A percentile compares a stretch with the other conserved stretches of the same genome.
Conservation (phyloP, 371 early-diverging fungal genomes). For the Mucor mucedo region DNA sequence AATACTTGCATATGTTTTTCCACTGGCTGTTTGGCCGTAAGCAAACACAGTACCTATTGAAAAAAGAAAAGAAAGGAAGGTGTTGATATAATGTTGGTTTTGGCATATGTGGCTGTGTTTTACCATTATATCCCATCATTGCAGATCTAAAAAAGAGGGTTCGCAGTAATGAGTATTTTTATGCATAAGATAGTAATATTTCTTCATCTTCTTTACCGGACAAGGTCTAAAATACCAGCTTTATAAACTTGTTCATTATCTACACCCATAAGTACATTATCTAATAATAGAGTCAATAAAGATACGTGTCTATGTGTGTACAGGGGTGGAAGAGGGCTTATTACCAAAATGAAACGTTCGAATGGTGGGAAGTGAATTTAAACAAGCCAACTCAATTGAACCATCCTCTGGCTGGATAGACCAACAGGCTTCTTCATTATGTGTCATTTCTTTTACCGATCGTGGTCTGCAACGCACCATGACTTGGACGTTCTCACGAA, state of each 20-base stretch:
- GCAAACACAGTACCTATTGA: conserved; percentile 82
- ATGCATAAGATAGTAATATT: background rate
- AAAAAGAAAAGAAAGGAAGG: background rate
- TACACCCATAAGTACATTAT: conserved; percentile 29
- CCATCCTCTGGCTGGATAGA: conserved; percentile 23
- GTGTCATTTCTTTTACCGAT: conserved; percentile 26
- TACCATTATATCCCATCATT: conserved; percentile 71
- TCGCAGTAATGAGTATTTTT: background rate
- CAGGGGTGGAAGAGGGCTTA: background rate
- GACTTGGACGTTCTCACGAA: conserved; percentile 47
- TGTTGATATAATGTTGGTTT: background rate
- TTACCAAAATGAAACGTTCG: conserved; percentile 23
- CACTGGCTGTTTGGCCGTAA: conserved; percentile 97
- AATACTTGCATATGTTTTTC: conserved; percentile 84
- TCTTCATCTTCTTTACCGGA: conserved; percentile 33
- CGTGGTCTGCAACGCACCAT: conserved; percentile 48
- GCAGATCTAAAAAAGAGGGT: conserved; percentile 18
- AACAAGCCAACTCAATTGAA: conserved; percentile 15
- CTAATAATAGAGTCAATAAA: background rate
- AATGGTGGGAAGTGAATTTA: conserved; percentile 10
- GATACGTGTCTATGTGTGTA: background rate
- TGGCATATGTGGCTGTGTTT: background rate
- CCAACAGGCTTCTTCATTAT: conserved; percentile 34
- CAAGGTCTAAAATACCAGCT: conserved; percentile 36
- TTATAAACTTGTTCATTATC: conserved; percentile 37